These are phyloP conservation scores for Fusarium denticulatum DNA, from an alignment of 2,329 filamentous ascomycete genomes.

Conservation along the genomic window DNA sequence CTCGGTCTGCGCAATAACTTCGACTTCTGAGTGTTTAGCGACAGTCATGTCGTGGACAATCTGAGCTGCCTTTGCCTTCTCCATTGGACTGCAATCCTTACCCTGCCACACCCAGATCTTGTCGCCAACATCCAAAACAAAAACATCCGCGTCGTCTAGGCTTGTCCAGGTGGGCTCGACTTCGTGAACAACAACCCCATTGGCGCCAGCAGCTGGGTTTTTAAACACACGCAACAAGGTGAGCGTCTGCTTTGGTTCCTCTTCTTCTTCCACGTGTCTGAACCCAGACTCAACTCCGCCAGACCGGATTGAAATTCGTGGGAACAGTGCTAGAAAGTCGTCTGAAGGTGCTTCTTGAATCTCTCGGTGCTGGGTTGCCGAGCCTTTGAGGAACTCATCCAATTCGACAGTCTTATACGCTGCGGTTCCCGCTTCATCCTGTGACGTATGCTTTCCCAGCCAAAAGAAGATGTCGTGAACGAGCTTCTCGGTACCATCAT, in stretches of 20 bases:
- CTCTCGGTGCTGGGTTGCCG: conserved; percentile 73
- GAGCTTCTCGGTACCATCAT: conserved; percentile 56
- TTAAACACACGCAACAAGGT: conserved; percentile 72
- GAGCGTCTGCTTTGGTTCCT: conserved; percentile 52
- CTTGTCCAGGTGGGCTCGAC: conserved; percentile 70
- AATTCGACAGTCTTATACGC: conserved; percentile 78
- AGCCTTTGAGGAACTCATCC: conserved; percentile 71
- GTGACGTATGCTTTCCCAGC: conserved; percentile 71
- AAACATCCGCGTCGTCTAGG: conserved; percentile 73
- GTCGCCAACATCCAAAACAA: conserved; percentile 68
- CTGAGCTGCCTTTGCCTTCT: conserved; percentile 74
- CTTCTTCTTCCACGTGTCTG: conserved; percentile 65
- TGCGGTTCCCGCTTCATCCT: conserved; percentile 75
- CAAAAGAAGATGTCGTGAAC: conserved; percentile 76
- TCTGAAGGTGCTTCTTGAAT: conserved; percentile 67
- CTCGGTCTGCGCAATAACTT: conserved; percentile 71
- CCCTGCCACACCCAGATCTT: conserved; percentile 80
- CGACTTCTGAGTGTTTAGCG: conserved; percentile 71
- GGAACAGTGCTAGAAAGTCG: conserved; percentile 70
- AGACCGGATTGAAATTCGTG: conserved; percentile 65
- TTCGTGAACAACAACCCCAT: conserved; percentile 69
- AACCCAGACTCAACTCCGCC: conserved; percentile 73
- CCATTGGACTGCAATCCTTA: conserved; percentile 71
- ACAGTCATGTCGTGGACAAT: conserved; percentile 72
- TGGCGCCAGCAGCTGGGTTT: conserved; percentile 58